These are phyloP conservation scores for Oenanthe sinensis DNA, from an alignment of 129 eudicot species.

Conservation along the genomic window DNA sequence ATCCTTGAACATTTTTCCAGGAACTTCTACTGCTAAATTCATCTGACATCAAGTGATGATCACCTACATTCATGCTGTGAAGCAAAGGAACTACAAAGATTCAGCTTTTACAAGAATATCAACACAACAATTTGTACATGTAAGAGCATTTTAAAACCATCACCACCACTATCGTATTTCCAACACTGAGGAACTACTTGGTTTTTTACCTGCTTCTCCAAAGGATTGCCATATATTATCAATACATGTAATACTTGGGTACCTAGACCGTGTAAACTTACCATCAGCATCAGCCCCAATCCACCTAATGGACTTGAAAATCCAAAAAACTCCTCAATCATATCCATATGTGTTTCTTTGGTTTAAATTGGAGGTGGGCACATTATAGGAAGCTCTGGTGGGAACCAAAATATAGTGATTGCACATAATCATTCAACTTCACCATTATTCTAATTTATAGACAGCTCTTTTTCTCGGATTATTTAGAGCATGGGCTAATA, in stretches of 20 bases:
- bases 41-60: not conserved
- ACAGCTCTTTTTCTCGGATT: conserved; percentile 62
- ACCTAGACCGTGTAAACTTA: conserved; percentile 26
- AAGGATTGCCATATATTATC: conserved; percentile 29
- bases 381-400: conserved; percentile 40
- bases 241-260: conserved; percentile 27
- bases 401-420: conserved; percentile 50
- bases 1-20: not conserved
- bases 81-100: not conserved
- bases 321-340: conserved; percentile 63
- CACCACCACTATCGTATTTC: too few species aligned
- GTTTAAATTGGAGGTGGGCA: conserved; percentile 47
- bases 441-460: conserved; percentile 56
- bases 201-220: conserved; percentile 31
- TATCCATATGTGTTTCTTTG: conserved; percentile 58
- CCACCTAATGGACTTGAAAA: conserved; percentile 64
- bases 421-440: conserved; percentile 52
- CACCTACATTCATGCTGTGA: not conserved
- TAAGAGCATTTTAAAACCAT: too few species aligned
- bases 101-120: not conserved
- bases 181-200: conserved; percentile 19
- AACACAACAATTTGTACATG: not conserved
- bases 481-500: conserved; percentile 14
- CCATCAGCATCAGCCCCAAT: conserved; percentile 40
- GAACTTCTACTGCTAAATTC: not conserved